Base-by-base conservation (phyloP, 129 eudicot genomes). In the Flaveria brownii region DNA sequence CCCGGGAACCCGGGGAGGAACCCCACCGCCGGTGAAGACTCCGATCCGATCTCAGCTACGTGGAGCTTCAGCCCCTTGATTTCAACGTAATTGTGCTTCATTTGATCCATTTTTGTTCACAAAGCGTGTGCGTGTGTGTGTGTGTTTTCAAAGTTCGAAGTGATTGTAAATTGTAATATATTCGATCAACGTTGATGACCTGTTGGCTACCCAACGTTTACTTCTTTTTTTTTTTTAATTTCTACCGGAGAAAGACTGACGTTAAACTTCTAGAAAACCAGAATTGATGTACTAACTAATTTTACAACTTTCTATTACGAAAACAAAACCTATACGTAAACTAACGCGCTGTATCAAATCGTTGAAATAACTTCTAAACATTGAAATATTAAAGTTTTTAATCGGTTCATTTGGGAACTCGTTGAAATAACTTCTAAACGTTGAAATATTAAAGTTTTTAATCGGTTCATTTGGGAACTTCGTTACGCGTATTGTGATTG, bases 21-120 rank as follows among this genome's bases (percentile, higher is more conserved):
- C 13, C 9, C 6, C 36, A 78, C 82, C 16, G 68, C 71, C 43
- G 65, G 46, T 0, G 77, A 60, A 7, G 71, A 54, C 25, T 64
- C 82, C 3, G 72, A 49, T 0, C 82, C 82, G 6, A 59, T 71
- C 67, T 78, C 82, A 2, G 82, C 82, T 47, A 78, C 82, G 20
- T 71, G 77, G 50, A 78, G 72, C 43, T 78, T 78, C 8, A 78
- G 62, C 0, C 82, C 77, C 16, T 78, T 61, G 23, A 57, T 25
- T 54, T 46, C 6, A 7, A 78, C n/a, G 71, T 12, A 78, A 2
- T 22, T 71, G 64, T 78, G 77, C 71, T 71, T 45, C 0, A 78
- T 78, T 71, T 60, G 66, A 18, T 78, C 77, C 82, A 78, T 78
- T 23, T 5, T 16, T 69, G 0, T 30, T 69, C 18, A 28, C 18